A percentile compares a stretch with the other conserved stretches of the same genome.
These are phyloP conservation scores for Pascua sp. DNA, from an alignment of 1,284 basidiomycete genomes.

Conservation along the genomic window DNA sequence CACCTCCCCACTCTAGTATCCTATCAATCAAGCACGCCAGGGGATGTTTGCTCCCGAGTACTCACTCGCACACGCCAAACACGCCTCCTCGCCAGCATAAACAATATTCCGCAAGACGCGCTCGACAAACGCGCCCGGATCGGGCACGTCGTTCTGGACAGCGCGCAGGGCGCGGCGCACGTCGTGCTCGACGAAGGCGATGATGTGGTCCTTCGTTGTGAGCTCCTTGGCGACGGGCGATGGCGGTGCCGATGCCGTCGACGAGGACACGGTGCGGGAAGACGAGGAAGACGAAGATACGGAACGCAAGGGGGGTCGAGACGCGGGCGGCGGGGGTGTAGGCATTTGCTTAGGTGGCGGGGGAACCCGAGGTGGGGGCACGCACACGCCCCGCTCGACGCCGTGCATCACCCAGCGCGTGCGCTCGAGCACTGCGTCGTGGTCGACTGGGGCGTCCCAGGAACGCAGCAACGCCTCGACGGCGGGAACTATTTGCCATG, in stretches of 20 bases:
- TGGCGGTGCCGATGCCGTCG: no score
- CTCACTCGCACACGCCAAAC: constrained; percentile 10
- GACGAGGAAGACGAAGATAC: no score
- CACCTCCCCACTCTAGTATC: no score
- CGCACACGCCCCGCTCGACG: constrained; percentile 17
- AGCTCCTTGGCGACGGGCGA: constrained; percentile 15
- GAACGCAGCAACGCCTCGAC: constrained; percentile 30
- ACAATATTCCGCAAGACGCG: constrained; percentile 10
- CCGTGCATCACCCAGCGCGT: constrained; percentile 20
- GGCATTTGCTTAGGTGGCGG: no score
- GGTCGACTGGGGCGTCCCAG: no score
- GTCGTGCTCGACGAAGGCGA: constrained; percentile 24
- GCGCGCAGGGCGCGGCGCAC: constrained; percentile 15
- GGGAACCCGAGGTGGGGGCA: no score
- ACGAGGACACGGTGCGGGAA: no score
- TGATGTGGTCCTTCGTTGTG: constrained; percentile 28
- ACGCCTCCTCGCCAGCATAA: neutral
- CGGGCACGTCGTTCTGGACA: constrained; percentile 24
- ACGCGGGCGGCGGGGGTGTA: no score
- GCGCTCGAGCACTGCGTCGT: neutral
- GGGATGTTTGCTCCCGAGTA: neutral
- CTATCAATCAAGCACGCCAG: no score
- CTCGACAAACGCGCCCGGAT: constrained; percentile 18
- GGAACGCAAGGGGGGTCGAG: no score
- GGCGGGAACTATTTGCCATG: constrained; percentile 32